Conservation (phyloP, 2,329 filamentous ascomycete species). For the Ilyonectria robusta region DNA sequence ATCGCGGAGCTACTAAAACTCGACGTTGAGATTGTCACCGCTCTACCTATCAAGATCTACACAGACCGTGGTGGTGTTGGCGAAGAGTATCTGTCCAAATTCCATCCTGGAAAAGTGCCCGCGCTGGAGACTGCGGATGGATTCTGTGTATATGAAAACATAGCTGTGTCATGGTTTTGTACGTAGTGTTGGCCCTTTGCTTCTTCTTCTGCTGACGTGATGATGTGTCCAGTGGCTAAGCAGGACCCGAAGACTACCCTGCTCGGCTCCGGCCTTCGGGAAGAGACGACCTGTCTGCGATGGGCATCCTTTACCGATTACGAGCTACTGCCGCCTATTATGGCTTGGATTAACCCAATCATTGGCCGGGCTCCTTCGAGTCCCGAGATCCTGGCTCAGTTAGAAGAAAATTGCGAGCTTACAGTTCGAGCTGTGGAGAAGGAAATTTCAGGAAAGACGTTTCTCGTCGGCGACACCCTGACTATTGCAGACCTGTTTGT, state of each 20-base stretch:
- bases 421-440: slow-evolving; percentile 29
- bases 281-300: slow-evolving; percentile 28
- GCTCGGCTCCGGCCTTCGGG: slow-evolving; percentile 18
- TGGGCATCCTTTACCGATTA: slow-evolving; percentile 31
- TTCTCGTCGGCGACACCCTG: slow-evolving; percentile 22
- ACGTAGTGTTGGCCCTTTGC: not conserved
- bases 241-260: slow-evolving; percentile 22
- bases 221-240: slow-evolving; percentile 15
- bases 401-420: slow-evolving; percentile 25
- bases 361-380: slow-evolving; percentile 26
- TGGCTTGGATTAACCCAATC: slow-evolving; percentile 32
- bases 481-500: slow-evolving; percentile 31
- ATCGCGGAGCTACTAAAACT: slow-evolving; percentile 27
- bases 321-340: slow-evolving; percentile 28
- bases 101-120: slow-evolving; percentile 27
- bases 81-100: slow-evolving; percentile 29
- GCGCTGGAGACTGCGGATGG: slow-evolving; percentile 27
- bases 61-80: slow-evolving; percentile 27
- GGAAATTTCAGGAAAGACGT: slow-evolving; percentile 24
- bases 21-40: slow-evolving; percentile 28
- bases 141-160: slow-evolving; percentile 31
- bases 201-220: not conserved
- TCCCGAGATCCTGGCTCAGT: slow-evolving; percentile 22
- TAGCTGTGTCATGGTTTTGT: slow-evolving; percentile 29
- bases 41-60: slow-evolving; percentile 28